Base-by-base conservation (phyloP, 345 rosid genomes). In the Anacardium occidentale region DNA sequence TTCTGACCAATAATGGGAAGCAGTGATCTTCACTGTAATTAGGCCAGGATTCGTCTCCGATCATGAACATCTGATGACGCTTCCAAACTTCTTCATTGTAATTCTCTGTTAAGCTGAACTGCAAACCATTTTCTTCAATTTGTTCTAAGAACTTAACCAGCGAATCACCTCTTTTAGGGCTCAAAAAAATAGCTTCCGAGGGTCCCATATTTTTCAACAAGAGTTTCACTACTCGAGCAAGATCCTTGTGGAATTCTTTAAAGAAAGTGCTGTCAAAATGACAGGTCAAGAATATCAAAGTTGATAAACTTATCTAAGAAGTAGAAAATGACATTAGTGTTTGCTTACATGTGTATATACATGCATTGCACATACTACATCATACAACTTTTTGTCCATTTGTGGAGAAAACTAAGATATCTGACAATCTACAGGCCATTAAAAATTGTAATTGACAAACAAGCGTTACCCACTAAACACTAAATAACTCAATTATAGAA, bases 151-250 rank as follows among this genome's bases (percentile, higher is more conserved):
- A 93, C 75, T 87, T 87, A 37, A 84, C 89, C 81, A 96, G 56
- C 0, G 99, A 91, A 79, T 90, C 87, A 20, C 98, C 98, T 87
- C 99, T 82, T 77, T 79, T 86, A 51, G 96, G 98, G 80, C 92
- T 88, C 77, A 93, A 81, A 71, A 91, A 82, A 51, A 96, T 66
- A 55, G 96, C 94, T 78, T 91, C 93, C 0, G 96, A 84, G 25
- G 84, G 55, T 52, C 81, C 85, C 42, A 15, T 65, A 48, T 71
- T 76, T 77, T 86, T 91, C 74, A 96, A 77, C 76, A 93, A 68
- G 76, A 66, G 59, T 82, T 78, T 87, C 77, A 86, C 76, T 22
- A 79, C 75, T 34, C 64, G 81, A 29, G 88, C 93, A 60, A 91
- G 98, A 67, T 83, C 83, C 69, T 77, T 74, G 79, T 90, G 98